These are phyloP conservation scores for Aquilaria sinensis DNA, from an alignment of 345 rosid genomes.

Conservation along the genomic window DNA sequence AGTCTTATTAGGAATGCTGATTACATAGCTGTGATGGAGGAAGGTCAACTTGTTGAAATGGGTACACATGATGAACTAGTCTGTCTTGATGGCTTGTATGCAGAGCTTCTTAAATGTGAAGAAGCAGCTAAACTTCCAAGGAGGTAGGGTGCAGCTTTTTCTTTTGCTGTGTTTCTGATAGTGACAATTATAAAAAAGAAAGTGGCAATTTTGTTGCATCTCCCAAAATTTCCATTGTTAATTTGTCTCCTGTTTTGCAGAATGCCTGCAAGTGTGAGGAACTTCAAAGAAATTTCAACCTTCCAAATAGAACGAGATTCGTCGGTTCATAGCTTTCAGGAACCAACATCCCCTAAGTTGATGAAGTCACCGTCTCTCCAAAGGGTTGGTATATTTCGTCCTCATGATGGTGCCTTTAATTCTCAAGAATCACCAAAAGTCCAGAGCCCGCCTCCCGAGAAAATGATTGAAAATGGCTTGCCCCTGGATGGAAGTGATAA, in stretches of 20 bases:
- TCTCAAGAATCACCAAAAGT: constrained; percentile 66
- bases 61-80: constrained; percentile 92
- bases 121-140: constrained; percentile 96
- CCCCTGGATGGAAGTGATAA: constrained; percentile 55
- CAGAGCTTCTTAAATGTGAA: constrained; percentile 93
- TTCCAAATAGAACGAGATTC: constrained; percentile 92
- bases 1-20: constrained; percentile 92
- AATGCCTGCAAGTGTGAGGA: constrained; percentile 64
- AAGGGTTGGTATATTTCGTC: constrained; percentile 51
- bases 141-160: constrained; percentile 43
- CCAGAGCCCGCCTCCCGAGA: constrained; percentile 73
- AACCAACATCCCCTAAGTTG: constrained; percentile 82
- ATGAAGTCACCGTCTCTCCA: constrained; percentile 94
- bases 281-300: constrained; percentile 51
- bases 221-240: constrained; percentile 6
- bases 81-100: constrained; percentile 67
- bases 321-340: constrained; percentile 76
- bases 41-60: constrained; percentile 96
- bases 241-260: constrained; percentile 35
- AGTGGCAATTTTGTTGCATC: neutral
- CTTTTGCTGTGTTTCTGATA: neutral
- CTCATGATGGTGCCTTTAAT: constrained; percentile 51
- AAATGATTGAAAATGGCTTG: constrained; percentile 65
- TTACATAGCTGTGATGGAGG: constrained; percentile 98
- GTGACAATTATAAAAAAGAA: constrained; percentile 6